phyloP scores from a whole-genome alignment of 345 rosid genomes.

The Chamaenerion angustifolium region DNA sequence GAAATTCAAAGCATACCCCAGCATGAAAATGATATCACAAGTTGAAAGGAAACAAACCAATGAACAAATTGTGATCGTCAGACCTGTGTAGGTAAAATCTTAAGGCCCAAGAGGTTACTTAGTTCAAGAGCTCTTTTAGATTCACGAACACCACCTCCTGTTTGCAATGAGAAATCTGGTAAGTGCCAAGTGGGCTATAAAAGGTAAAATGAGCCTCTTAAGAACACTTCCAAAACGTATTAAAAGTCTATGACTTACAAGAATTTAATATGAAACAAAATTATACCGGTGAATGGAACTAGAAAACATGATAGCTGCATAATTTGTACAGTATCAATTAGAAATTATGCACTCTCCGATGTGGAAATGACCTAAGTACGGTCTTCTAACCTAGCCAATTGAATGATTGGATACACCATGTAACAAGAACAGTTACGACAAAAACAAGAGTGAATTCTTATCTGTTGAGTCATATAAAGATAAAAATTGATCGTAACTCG shows the following conservation, averaged over 20 bases:
- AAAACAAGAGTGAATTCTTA: no score
- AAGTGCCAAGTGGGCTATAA: conserved; percentile 1
- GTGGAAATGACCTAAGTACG: no score
- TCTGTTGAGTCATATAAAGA: background rate
- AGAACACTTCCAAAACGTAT: background rate
- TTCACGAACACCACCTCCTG: conserved; percentile 86
- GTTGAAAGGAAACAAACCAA: no score
- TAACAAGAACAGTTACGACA: no score
- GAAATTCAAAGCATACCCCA: no score
- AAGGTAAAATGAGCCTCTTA: background rate
- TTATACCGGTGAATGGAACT: background rate
- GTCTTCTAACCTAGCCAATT: no score
- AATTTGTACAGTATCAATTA: no score
- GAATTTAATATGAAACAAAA: background rate
- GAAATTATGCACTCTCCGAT: background rate
- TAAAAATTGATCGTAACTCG: background rate
- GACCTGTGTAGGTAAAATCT: conserved; percentile 62
- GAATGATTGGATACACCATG: no score
- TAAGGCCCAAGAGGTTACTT: conserved; percentile 41
- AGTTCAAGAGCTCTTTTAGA: conserved; percentile 65
- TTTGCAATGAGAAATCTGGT: conserved; percentile 2
- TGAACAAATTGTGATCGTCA: background rate
- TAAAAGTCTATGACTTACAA: background rate
- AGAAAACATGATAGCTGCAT: background rate
- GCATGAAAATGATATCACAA: no score